phyloP scores from a whole-genome alignment of 1,284 basidiomycete genomes.

The Ustanciosporium gigantosporum region DNA sequence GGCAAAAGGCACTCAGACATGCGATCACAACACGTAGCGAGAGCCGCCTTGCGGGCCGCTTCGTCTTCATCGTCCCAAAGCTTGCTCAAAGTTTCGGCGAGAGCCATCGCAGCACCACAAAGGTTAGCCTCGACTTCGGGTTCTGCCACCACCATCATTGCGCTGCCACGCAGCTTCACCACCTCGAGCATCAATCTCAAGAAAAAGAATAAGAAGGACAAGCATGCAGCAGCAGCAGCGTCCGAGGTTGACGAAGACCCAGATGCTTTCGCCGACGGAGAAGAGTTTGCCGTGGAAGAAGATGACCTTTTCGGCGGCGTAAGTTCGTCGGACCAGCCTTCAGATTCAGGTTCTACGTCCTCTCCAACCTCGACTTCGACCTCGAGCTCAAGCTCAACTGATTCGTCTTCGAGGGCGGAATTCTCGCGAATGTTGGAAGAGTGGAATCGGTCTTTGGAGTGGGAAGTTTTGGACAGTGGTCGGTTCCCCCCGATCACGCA shows the following conservation, averaged over 20 bases:
- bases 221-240: conserved; percentile 1
- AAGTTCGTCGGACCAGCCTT: background rate
- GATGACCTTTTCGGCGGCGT: background rate
- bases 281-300: conserved; percentile 4
- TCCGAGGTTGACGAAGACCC: background rate
- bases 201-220: conserved; percentile 28
- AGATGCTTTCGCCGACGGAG: background rate
- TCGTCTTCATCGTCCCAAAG: background rate
- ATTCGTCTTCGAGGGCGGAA: conserved; percentile 3
- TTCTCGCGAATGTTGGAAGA: conserved; percentile 5
- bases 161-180: conserved; percentile 5
- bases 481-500: conserved; percentile 5
- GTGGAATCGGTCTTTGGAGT: conserved; percentile 6
- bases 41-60: conserved; percentile 10
- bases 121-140: background rate
- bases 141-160: background rate
- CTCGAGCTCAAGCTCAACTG: conserved; percentile 2
- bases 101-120: background rate
- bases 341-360: conserved; percentile 2
- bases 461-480: conserved; percentile 11
- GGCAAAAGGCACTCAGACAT: too few species aligned
- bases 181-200: conserved; percentile 6
- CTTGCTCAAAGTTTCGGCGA: background rate
- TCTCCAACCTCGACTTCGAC: background rate
- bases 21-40: conserved; percentile 26